phyloP scores from a whole-genome alignment of 2,329 filamentous ascomycete genomes.

The Colletotrichum sp. region DNA sequence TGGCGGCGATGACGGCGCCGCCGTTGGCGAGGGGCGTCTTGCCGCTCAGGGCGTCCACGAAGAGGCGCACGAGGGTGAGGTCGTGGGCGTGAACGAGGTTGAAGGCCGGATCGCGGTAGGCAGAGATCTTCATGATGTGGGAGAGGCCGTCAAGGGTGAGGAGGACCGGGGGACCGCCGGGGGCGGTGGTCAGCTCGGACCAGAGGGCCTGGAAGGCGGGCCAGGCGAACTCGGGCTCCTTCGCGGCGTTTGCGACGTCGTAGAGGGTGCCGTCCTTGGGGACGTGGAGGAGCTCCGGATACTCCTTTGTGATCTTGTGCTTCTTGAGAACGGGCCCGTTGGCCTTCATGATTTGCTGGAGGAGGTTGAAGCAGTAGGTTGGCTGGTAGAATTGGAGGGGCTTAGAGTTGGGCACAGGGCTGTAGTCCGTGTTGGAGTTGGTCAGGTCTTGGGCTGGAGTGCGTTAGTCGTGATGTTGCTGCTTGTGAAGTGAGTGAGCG shows the following conservation, averaged over 20 bases:
- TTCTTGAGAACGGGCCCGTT: conserved; percentile 69
- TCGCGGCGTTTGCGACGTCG: conserved; percentile 71
- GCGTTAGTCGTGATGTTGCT: neutral
- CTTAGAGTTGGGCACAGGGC: conserved; percentile 64
- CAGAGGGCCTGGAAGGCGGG: conserved; percentile 80
- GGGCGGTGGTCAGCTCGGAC: conserved; percentile 69
- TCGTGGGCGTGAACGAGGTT: conserved; percentile 86
- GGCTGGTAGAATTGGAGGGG: conserved; percentile 76
- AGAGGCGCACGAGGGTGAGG: conserved; percentile 75
- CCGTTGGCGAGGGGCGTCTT: conserved; percentile 67
- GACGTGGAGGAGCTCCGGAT: conserved; percentile 60
- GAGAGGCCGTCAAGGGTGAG: conserved; percentile 79
- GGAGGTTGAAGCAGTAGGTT: conserved; percentile 74
- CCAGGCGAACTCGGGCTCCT: conserved; percentile 80
- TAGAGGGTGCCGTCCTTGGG: conserved; percentile 67
- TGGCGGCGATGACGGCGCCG: conserved; percentile 77
- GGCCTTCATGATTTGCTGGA: conserved; percentile 73
- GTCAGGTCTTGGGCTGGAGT: conserved; percentile 76
- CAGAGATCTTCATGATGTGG: conserved; percentile 79
- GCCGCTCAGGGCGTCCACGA: conserved; percentile 74
- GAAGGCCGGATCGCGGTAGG: conserved; percentile 74
- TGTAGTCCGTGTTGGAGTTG: conserved; percentile 81
- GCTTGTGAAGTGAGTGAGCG: conserved; percentile 23
- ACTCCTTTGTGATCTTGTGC: conserved; percentile 48
- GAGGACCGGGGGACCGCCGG: conserved; percentile 64